Evolutionary conservation across 805 yeast species (phyloP), one percentile per base, ranked within the genome.

Genomic region (Monosporozyma unispora): DNA sequence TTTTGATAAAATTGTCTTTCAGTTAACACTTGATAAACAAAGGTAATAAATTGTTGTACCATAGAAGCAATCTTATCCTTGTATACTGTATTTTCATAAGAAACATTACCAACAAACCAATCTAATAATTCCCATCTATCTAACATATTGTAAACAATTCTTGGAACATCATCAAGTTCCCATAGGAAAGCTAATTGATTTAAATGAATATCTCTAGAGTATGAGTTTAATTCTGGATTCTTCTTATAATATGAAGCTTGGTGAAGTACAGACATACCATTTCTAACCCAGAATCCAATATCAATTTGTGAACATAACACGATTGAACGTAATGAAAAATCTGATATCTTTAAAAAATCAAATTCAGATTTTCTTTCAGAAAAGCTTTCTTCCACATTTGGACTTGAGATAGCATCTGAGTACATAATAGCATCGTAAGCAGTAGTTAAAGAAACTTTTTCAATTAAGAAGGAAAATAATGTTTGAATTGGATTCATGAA

Each of bases 1-100:
- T 77, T 77, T 49, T 71, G 72, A 50, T 87, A 74, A 46, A 77
- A 77, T 3, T 78, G 64, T 52, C 95, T 82, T 57, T 87, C 95
- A 1, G 85, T 79, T 18, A 89, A 61, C 9, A 88, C 55, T 45
- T 80, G 79, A 52, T 88, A 84, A 51, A 89, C 67, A 52, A 82
- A 83, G 29, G 81, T 78, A 44, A 89, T 60, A 53, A 88, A 82
- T 57, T 88, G 96, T 59, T 90, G 97, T 19, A 88, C 69, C 68
- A 91, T 78, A 50, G 79, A 77, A 2, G 75, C 70, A 1, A 80
- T 68, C 50, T 70, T 72, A 21, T 67, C 71, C 39, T 74, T 78
- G 28, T 71, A 72, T 11, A 76, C 77, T 19, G 81, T 82, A 29
- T 73, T 68, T 1, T 57, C 59, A 14, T 56, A 54, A 5, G 56